Evolutionary conservation across 2,329 filamentous ascomycete genomes (phyloP), one percentile per base, ranked within the genome.

Genomic region (Xylaria sp.): DNA sequence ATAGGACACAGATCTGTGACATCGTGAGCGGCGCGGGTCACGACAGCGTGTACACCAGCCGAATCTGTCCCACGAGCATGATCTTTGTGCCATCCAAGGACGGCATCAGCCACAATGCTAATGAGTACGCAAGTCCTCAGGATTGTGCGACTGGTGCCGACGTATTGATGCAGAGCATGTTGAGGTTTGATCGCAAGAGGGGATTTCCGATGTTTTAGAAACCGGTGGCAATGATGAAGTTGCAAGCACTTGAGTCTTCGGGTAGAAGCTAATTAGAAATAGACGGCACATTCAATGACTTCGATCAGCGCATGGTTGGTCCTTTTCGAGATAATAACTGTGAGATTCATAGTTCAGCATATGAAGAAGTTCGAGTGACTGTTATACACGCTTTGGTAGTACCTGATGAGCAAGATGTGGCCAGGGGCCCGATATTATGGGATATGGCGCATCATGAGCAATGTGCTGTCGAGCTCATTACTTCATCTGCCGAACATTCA

Each of bases 401-500:
- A 44, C 8, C 7, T 10, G 23, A 3, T 10, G 23, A 3, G 18
- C 19, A 42, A 51, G 49, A 18, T 37, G 10, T 44, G 49, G 4
- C 19, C 35, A 47, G n/a, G n/a, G 37, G 34, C 23, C 23, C 23
- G 23, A 18, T 16, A 8, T 23, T 35, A 23, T 49, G 13, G 8
- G 13, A 8, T 16, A 9, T 13, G 34, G 47, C 13, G 7, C 3
- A 16, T 30, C 23, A 30, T 50, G n/a, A 23, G 37, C 11, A 23
- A 16, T 30, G 6, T 19, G 18, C 16, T 13, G 18, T 53, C 50
- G 23, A 46, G 8, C 35, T 58, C 23, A 81, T 37, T 85, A 82
- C 69, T 78, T 83, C 88, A 97, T 95, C 75, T 97, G 93, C 63
- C 93, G 81, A 8, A 97, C 90, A 72, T 97, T 97, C 52, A 97